Evolutionary conservation across 2,329 filamentous ascomycete genomes (phyloP).

Genomic region (Sarocladium kiliense): DNA sequence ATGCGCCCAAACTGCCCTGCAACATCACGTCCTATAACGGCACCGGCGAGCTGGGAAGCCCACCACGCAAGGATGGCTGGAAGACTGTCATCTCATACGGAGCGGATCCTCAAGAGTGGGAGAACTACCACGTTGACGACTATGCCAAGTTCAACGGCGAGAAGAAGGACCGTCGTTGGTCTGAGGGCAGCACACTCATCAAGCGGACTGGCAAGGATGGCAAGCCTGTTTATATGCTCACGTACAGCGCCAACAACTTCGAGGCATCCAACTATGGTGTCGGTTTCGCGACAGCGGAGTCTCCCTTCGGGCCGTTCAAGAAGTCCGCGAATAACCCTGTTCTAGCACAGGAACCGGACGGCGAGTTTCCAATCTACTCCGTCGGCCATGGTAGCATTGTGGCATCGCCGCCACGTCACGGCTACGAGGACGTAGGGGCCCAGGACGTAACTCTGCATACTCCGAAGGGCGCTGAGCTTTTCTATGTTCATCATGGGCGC

Average conservation of each 20-base stretch:
- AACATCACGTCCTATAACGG: constrained; percentile 30
- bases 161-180: constrained; percentile 30
- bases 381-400: constrained; percentile 30
- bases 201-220: constrained; percentile 15
- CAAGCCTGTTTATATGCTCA: constrained; percentile 24
- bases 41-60: constrained; percentile 26
- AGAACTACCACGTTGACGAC: constrained; percentile 29
- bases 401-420: constrained; percentile 21
- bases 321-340: constrained; percentile 27
- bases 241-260: constrained; percentile 29
- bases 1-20: constrained; percentile 19
- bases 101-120: constrained; percentile 28
- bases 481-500: constrained; percentile 28
- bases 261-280: constrained; percentile 32
- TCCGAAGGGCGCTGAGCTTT: constrained; percentile 24
- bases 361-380: constrained; percentile 24
- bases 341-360: constrained; percentile 23
- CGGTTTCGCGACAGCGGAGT: constrained; percentile 26
- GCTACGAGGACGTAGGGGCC: constrained; percentile 16
- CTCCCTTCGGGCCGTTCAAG: constrained; percentile 26
- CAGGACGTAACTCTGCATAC: constrained; percentile 26
- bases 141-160: constrained; percentile 27
- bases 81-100: constrained; percentile 30
- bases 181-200: constrained; percentile 28
- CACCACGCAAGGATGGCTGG: constrained; percentile 30